Evolutionary conservation across 805 yeast species (phyloP).

Genomic region (Pichia pseudocactophila): DNA sequence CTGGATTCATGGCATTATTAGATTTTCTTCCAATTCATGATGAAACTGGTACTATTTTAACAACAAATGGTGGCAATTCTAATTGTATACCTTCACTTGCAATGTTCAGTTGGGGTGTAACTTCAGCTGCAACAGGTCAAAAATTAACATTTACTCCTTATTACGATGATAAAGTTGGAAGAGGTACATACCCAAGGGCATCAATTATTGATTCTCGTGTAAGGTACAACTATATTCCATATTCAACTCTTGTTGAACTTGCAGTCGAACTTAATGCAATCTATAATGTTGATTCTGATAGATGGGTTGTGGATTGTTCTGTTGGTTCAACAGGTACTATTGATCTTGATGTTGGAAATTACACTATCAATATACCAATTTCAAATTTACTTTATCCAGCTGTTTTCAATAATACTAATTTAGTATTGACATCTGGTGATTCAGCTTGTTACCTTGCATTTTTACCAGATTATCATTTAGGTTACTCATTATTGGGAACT

Average conservation of each 20-base stretch:
- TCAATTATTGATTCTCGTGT: constrained; percentile 53
- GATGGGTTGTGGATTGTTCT: constrained; percentile 60
- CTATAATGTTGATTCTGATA: constrained; percentile 35
- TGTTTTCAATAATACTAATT: constrained; percentile 24
- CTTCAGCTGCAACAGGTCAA: constrained; percentile 22
- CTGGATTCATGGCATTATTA: constrained; percentile 22
- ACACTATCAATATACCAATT: constrained; percentile 42
- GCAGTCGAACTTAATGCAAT: constrained; percentile 66
- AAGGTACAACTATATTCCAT: constrained; percentile 43
- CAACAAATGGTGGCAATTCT: constrained; percentile 13
- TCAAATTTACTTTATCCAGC: constrained; percentile 37
- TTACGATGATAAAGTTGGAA: constrained; percentile 32
- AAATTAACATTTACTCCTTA: constrained; percentile 24
- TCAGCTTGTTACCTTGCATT: constrained; percentile 49
- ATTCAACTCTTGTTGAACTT: constrained; percentile 44
- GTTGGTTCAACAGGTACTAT: constrained; percentile 42
- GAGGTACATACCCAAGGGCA: constrained; percentile 35
- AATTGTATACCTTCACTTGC: constrained; percentile 35
- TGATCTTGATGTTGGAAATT: constrained; percentile 44
- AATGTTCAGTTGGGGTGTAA: constrained; percentile 36
- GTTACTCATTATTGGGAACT: constrained; percentile 49
- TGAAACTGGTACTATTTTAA: constrained; percentile 8
- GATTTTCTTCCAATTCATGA: constrained; percentile 38
- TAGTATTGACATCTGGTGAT: constrained; percentile 45
- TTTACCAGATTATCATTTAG: constrained; percentile 38